Conservation (phyloP, 1,284 basidiomycete genomes). For the Paramarasmius palmivorus region DNA sequence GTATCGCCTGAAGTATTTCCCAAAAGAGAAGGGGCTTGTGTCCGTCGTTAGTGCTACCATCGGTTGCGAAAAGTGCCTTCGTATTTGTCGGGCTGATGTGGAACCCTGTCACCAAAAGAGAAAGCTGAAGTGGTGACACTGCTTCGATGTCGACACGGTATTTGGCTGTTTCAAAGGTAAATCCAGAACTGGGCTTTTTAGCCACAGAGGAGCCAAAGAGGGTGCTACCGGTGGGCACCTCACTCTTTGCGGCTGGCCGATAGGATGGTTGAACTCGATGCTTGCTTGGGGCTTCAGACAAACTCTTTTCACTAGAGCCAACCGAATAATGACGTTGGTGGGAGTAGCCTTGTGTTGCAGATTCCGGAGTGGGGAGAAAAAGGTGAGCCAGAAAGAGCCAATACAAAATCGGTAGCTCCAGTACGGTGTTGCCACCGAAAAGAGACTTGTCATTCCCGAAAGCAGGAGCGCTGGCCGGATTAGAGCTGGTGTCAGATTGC, state of each 20-base stretch:
- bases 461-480: background rate
- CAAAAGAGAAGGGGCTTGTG: background rate
- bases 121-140: slow-evolving; percentile 16
- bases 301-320: background rate
- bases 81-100: background rate
- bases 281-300: background rate
- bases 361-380: too few species aligned
- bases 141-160: slow-evolving; percentile 5
- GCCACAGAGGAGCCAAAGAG: background rate
- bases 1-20: background rate
- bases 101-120: slow-evolving; percentile 17
- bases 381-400: too few species aligned
- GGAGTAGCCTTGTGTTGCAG: too few species aligned
- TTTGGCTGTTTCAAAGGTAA: slow-evolving; percentile 26
- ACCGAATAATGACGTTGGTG: background rate
- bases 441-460: background rate
- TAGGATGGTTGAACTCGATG: too few species aligned
- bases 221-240: background rate
- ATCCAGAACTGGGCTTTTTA: slow-evolving; percentile 10
- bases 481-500: background rate
- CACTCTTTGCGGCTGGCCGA: slow-evolving; percentile 3
- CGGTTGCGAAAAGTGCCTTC: slow-evolving; percentile 1
- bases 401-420: too few species aligned
- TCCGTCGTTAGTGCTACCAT: slow-evolving; percentile 6
- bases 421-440: background rate